A percentile compares a stretch with the other conserved stretches of the same genome.
phyloP scores from a whole-genome alignment of 768 basidiomycete species.

The Clavulina sp. region DNA sequence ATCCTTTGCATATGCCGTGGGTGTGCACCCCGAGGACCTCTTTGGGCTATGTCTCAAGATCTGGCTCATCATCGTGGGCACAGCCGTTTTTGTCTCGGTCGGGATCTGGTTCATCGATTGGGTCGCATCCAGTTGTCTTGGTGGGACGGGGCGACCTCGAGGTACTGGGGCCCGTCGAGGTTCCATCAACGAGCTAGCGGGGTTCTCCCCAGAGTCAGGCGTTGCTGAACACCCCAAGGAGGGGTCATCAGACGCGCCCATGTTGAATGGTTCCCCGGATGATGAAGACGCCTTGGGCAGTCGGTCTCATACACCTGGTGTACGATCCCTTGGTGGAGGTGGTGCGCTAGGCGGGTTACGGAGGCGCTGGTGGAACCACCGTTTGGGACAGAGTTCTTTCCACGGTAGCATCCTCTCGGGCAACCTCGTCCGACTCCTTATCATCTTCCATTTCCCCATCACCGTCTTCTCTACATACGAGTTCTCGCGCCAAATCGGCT shows the following conservation, averaged over 20 bases:
- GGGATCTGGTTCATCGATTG: conserved; percentile 60
- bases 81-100: conserved; percentile 48
- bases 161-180: conserved; percentile 31
- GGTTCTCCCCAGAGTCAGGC: conserved; percentile 9
- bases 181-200: neutral
- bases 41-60: conserved; percentile 68
- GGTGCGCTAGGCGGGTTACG: neutral
- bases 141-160: conserved; percentile 30
- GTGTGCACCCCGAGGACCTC: conserved; percentile 63
- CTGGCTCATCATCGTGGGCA: conserved; percentile 64
- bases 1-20: conserved; percentile 71
- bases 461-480: conserved; percentile 85
- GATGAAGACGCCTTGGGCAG: conserved; percentile 16
- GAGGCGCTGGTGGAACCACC: conserved; percentile 11
- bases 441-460: conserved; percentile 88
- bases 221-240: conserved; percentile 25
- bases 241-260: conserved; percentile 13
- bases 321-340: neutral
- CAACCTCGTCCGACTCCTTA: conserved; percentile 77
- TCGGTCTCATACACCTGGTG: neutral
- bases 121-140: conserved; percentile 23
- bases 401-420: conserved; percentile 71
- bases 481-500: conserved; percentile 39
- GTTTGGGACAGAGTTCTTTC: conserved; percentile 49
- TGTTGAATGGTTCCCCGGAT: conserved; percentile 3